Evolutionary conservation across 2,329 filamentous ascomycete species (phyloP).

Genomic region (Endocalyx cinctus): DNA sequence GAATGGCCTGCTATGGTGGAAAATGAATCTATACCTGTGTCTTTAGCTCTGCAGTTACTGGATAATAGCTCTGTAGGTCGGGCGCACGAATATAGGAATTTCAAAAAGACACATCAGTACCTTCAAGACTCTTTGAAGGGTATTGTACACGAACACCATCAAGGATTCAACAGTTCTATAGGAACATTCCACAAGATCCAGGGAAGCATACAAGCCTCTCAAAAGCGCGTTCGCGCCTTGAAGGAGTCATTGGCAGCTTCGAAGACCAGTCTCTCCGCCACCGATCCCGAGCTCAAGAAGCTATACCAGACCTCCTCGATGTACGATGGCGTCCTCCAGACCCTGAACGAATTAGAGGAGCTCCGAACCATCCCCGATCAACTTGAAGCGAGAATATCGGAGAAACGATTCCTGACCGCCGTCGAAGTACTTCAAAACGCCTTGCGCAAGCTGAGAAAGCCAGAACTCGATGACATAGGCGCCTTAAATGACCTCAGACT

Average conservation of each 20-base stretch:
- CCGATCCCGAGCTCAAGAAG: constrained; percentile 87
- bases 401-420: constrained; percentile 89
- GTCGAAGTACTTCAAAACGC: constrained; percentile 90
- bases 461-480: constrained; percentile 87
- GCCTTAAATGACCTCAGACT: constrained; percentile 79
- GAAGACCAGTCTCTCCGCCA: constrained; percentile 75
- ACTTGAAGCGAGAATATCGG: constrained; percentile 88
- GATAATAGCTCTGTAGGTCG: constrained; percentile 90
- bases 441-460: constrained; percentile 74
- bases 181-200: constrained; percentile 99
- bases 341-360: constrained; percentile 80
- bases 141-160: constrained; percentile 97
- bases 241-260: constrained; percentile 79
- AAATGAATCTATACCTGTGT: constrained; percentile 84
- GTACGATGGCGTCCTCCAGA: constrained; percentile 85
- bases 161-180: constrained; percentile 98
- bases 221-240: constrained; percentile 75
- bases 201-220: constrained; percentile 81
- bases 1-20: constrained; percentile 93
- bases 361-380: constrained; percentile 86
- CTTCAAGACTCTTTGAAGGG: constrained; percentile 90
- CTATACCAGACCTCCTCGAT: constrained; percentile 81
- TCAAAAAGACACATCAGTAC: constrained; percentile 77
- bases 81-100: constrained; percentile 81
- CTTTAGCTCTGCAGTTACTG: constrained; percentile 90